These are phyloP conservation scores for Nothophaeocryptopus gaeumannii DNA, from an alignment of 2,329 filamentous ascomycete species.

Conservation along the genomic window DNA sequence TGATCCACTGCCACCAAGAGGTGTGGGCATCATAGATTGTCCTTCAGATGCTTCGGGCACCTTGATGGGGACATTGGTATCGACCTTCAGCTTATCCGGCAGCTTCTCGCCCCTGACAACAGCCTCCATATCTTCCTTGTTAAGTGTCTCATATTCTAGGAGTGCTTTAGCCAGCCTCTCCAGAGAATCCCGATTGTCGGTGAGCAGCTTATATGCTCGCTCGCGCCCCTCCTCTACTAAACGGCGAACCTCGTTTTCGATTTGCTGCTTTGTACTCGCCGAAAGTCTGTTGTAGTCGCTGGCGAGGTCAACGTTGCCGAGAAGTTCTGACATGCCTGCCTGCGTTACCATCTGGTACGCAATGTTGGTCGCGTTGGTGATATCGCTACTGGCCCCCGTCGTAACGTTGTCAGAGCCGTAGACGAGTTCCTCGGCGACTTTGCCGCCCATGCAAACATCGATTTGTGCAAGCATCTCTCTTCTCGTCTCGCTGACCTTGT, in stretches of 20 bases:
- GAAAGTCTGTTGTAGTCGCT: constrained; percentile 79
- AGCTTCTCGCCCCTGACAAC: constrained; percentile 85
- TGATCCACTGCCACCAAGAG: not conserved
- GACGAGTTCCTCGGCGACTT: constrained; percentile 85
- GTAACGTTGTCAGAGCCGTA: constrained; percentile 91
- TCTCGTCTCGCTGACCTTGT: constrained; percentile 86
- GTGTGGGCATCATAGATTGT: not conserved
- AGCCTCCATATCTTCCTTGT: constrained; percentile 83
- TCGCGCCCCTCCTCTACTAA: constrained; percentile 77
- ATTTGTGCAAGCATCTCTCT: constrained; percentile 78
- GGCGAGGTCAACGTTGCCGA: constrained; percentile 87
- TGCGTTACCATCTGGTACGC: constrained; percentile 86
- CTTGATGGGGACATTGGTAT: constrained; percentile 62
- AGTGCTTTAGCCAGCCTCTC: constrained; percentile 85
- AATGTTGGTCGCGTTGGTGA: constrained; percentile 74
- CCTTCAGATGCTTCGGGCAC: constrained; percentile 53
- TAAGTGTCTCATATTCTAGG: constrained; percentile 90
- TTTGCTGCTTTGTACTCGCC: constrained; percentile 77
- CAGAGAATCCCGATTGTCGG: constrained; percentile 74
- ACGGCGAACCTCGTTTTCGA: constrained; percentile 84
- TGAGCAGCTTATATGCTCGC: constrained; percentile 69
- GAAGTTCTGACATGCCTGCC: constrained; percentile 81
- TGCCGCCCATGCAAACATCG: constrained; percentile 78
- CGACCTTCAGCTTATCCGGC: constrained; percentile 60
- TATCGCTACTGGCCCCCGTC: constrained; percentile 79